phyloP scores from a whole-genome alignment of 129 eudicot genomes.

The Sambucus nigra region DNA sequence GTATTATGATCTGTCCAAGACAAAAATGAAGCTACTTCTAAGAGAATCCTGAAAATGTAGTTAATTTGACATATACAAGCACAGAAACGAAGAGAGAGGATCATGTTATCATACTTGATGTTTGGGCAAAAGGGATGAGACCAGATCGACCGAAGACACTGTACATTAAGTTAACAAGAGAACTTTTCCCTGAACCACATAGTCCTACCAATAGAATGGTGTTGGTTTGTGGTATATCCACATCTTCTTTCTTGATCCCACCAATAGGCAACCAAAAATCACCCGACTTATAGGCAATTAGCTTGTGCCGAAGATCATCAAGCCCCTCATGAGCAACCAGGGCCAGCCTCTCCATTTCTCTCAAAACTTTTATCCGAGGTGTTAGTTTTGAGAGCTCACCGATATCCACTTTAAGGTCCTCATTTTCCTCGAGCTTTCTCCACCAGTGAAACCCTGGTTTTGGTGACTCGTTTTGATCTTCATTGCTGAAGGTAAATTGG shows the following conservation, averaged over 20 bases:
- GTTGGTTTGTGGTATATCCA: conserved; percentile 38
- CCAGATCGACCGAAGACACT: conserved; percentile 79
- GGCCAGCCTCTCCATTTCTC: conserved; percentile 68
- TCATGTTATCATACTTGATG: conserved; percentile 36
- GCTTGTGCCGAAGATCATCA: conserved; percentile 63
- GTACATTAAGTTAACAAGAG: conserved; percentile 62
- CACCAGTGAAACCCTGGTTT: conserved; percentile 37
- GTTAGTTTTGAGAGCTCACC: conserved; percentile 26
- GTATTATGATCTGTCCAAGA: neutral
- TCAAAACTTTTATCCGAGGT: conserved; percentile 31
- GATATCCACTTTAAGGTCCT: conserved; percentile 11
- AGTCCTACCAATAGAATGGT: conserved; percentile 51
- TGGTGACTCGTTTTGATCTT: conserved; percentile 19
- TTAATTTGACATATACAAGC: no score
- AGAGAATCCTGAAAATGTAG: no score
- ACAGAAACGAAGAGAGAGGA: neutral
- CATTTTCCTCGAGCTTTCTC: conserved; percentile 31
- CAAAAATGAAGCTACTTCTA: no score
- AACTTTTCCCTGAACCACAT: conserved; percentile 60
- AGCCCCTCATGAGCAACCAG: conserved; percentile 45
- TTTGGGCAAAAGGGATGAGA: conserved; percentile 69
- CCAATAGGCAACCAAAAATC: conserved; percentile 79
- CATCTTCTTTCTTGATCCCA: conserved; percentile 60
- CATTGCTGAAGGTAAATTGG: conserved; percentile 15
- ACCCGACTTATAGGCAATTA: conserved; percentile 50